Conservation (phyloP, 2,329 filamentous ascomycete species). For the Tolypocladium cylindrosporum region DNA sequence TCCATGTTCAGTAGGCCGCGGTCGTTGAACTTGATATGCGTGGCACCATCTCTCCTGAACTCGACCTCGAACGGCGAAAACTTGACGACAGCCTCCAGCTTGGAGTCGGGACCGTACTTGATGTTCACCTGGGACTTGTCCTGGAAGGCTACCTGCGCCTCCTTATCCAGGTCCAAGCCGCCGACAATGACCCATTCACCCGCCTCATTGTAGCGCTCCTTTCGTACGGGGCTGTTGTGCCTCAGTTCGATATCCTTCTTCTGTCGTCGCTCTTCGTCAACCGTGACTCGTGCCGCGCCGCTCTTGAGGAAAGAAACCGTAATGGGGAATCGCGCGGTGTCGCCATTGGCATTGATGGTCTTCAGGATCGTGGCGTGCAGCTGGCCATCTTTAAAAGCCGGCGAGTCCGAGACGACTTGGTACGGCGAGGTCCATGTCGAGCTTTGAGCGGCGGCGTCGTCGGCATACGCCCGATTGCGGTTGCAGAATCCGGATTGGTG, state of each 20-base stretch:
- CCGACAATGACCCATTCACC: slow-evolving; percentile 81
- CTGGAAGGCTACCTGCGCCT: slow-evolving; percentile 57
- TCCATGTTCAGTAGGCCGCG: slow-evolving; percentile 87
- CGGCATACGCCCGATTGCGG: slow-evolving; percentile 83
- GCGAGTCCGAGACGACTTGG: slow-evolving; percentile 58
- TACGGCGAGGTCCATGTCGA: slow-evolving; percentile 74
- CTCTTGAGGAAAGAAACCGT: slow-evolving; percentile 84
- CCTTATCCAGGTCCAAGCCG: slow-evolving; percentile 61
- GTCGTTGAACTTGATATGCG: slow-evolving; percentile 82
- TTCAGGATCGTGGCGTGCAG: slow-evolving; percentile 78
- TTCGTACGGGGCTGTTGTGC: slow-evolving; percentile 72
- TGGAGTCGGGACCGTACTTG: slow-evolving; percentile 65
- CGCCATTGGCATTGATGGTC: slow-evolving; percentile 50
- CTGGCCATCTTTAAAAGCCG: slow-evolving; percentile 69
- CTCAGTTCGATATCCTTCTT: slow-evolving; percentile 84
- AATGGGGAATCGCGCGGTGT: slow-evolving; percentile 70
- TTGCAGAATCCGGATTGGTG: slow-evolving; percentile 94
- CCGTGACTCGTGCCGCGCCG: slow-evolving; percentile 73
- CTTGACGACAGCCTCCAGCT: slow-evolving; percentile 73
- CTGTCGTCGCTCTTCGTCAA: slow-evolving; percentile 85
- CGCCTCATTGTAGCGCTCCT: slow-evolving; percentile 91
- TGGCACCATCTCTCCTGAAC: slow-evolving; percentile 73
- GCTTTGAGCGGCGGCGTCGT: slow-evolving; percentile 56
- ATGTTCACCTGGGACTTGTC: slow-evolving; percentile 62
- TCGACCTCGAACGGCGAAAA: slow-evolving; percentile 78